Conservation (phyloP, 768 basidiomycete genomes). For the Cystofilobasidium bisporidii region DNA sequence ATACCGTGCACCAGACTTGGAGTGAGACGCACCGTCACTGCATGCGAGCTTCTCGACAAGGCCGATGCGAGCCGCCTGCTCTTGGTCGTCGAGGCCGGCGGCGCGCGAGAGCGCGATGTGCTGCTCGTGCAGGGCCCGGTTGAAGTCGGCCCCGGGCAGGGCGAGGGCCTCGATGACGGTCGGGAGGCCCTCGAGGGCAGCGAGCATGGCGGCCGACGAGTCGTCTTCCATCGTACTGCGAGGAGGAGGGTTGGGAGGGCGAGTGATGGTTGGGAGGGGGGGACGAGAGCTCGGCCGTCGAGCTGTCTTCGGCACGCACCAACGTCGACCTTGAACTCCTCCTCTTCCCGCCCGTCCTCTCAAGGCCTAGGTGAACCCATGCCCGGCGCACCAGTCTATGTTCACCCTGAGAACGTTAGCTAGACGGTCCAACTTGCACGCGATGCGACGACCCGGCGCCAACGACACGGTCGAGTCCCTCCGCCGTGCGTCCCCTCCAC, state of each 20-base stretch:
- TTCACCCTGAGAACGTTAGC: not conserved
- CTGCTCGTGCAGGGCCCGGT: slow-evolving; percentile 55
- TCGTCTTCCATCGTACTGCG: not conserved
- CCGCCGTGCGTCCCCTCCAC: not conserved
- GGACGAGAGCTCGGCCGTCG: not conserved
- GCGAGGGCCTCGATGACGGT: slow-evolving; percentile 2
- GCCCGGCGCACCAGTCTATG: not conserved
- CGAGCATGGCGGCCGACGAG: slow-evolving; percentile 9
- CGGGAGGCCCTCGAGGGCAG: slow-evolving; percentile 21
- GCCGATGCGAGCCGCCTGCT: slow-evolving; percentile 57
- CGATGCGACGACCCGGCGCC: not conserved
- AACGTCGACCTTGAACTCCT: not conserved
- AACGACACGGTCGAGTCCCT: slow-evolving; percentile 14
- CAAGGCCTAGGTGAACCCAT: too few relatives aligned
- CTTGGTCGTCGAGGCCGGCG: slow-evolving; percentile 53
- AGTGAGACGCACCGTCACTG: slow-evolving; percentile 18
- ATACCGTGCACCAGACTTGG: too few relatives aligned
- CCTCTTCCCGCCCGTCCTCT: too few relatives aligned
- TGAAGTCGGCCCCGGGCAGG: slow-evolving; percentile 11
- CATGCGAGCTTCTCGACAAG: slow-evolving; percentile 41
- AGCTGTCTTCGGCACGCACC: too few relatives aligned
- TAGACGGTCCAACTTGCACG: not conserved
- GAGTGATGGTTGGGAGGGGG: not conserved
- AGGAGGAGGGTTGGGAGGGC: not conserved
- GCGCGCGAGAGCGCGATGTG: slow-evolving; percentile 56